Evolutionary conservation across 805 yeast species (phyloP), one percentile per base, ranked within the genome.

Genomic region (Candida ponderosae): DNA sequence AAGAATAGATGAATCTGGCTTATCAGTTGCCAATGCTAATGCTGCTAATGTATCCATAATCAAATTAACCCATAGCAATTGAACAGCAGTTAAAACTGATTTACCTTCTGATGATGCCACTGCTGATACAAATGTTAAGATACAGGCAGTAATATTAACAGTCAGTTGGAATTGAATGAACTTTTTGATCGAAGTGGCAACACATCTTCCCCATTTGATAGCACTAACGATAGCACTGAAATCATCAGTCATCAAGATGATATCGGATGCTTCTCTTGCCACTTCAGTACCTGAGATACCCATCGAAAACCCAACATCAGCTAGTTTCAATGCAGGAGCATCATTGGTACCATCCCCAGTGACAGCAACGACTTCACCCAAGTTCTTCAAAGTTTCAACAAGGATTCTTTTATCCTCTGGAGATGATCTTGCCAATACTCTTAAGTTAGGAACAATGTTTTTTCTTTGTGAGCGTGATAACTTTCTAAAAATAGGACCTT

Each of bases 331-430:
- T 4, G 98, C 97, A 14, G 97, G 97, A 0, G 97, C 98, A 70
- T 93, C 99, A 59, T 93, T 93, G 8, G 97, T 90, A 62, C 99
- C 99, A 59, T 93, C 99, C 56, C 98, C 99, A 29, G 99, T 93
- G 27, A 90, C 97, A 1, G 98, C 98, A 35, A 93, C 98, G 27
- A 90, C 95, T 54, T 93, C 97, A 18, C 94, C 95, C 54, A 78
- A 69, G 28, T 70, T 66, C 51, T 81, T 79, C 49, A 93, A 67
- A 11, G 88, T 79, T 44, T 81, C 84, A 27, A 94, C 98, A 32
- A 93, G 69, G 21, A 85, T 65, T 40, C 95, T 69, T 62, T 93
- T 93, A 62, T 93, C 99, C 47, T 90, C 96, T 3, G 99, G 99
- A 11, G 94, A 81, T 1, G 96, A 87, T 53, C 99, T 74, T 1